Conservation (phyloP, 257 asterid genomes). For the Solanum etuberosum region DNA sequence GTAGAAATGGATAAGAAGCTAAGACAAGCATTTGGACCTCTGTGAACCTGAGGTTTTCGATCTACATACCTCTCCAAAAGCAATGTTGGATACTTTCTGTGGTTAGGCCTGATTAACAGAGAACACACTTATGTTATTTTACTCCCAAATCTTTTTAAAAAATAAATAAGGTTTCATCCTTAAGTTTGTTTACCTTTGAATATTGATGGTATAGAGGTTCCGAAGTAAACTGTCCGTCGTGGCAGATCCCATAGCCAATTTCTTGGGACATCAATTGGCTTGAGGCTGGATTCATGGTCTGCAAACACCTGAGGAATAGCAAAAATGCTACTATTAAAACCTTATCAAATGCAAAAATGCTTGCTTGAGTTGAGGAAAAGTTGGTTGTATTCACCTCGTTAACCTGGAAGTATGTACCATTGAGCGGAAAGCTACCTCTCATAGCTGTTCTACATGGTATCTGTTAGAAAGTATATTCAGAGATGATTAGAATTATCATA, state of each 20-base stretch:
- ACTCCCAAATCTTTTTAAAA: neutral
- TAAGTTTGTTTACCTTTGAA: slow-evolving; percentile 57
- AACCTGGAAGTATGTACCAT: slow-evolving; percentile 97
- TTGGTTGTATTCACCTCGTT: slow-evolving; percentile 56
- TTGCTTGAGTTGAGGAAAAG: neutral
- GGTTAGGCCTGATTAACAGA: slow-evolving; percentile 48
- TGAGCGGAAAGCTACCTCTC: slow-evolving; percentile 98
- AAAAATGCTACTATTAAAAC: slow-evolving; percentile 2
- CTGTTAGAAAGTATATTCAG: slow-evolving; percentile 24
- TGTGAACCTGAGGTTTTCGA: neutral
- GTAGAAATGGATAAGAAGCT: neutral
- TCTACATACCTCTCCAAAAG: slow-evolving; percentile 87
- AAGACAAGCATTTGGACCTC: neutral
- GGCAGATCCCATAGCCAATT: slow-evolving; percentile 86
- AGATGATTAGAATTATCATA: neutral
- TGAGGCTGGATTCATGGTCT: slow-evolving; percentile 80
- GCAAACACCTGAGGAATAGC: slow-evolving; percentile 65
- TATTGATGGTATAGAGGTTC: slow-evolving; percentile 86
- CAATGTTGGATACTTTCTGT: slow-evolving; percentile 81
- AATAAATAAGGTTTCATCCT: neutral
- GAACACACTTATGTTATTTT: slow-evolving; percentile 1
- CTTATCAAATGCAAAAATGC: neutral
- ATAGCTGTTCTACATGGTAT: slow-evolving; percentile 98
- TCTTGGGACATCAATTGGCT: slow-evolving; percentile 81
- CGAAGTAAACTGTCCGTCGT: slow-evolving; percentile 82